Evolutionary conservation across 1,284 basidiomycete species (phyloP).

Genomic region (Tylopilus sp.): DNA sequence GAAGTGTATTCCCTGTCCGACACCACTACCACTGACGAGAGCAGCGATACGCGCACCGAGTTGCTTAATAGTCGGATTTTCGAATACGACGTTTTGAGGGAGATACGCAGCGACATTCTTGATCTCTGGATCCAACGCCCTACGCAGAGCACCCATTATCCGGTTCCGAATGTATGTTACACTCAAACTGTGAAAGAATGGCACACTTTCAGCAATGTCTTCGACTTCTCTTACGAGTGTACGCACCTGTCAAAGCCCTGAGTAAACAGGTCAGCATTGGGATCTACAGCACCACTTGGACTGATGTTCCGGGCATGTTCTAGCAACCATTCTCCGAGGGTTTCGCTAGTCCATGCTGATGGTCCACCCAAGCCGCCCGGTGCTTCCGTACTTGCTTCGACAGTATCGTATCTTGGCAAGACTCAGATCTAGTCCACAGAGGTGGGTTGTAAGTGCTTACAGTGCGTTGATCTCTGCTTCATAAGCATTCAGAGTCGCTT

Average conservation of each 20-base stretch:
- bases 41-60: conserved; percentile 1
- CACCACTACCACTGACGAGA: neutral
- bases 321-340: conserved; percentile 4
- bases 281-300: neutral
- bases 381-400: neutral
- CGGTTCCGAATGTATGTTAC: conserved; percentile 6
- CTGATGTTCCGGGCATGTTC: neutral
- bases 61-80: conserved; percentile 9
- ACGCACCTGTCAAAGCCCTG: conserved; percentile 18
- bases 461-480: conserved; percentile 28
- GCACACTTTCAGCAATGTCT: too few species aligned
- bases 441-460: too few species aligned
- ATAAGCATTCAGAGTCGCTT: conserved; percentile 29
- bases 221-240: too few species aligned
- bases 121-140: neutral
- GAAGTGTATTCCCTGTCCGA: neutral
- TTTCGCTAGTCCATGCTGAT: neutral
- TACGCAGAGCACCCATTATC: conserved; percentile 3
- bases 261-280: conserved; percentile 6
- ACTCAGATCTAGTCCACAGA: too few species aligned
- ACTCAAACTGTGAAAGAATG: conserved; percentile 6
- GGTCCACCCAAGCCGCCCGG: neutral
- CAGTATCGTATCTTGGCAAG: conserved; percentile 2
- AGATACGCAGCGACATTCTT: neutral
- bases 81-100: conserved; percentile 8